phyloP scores from a whole-genome alignment of 2,329 filamentous ascomycete genomes.

The Penicillium aurantiogriseum region DNA sequence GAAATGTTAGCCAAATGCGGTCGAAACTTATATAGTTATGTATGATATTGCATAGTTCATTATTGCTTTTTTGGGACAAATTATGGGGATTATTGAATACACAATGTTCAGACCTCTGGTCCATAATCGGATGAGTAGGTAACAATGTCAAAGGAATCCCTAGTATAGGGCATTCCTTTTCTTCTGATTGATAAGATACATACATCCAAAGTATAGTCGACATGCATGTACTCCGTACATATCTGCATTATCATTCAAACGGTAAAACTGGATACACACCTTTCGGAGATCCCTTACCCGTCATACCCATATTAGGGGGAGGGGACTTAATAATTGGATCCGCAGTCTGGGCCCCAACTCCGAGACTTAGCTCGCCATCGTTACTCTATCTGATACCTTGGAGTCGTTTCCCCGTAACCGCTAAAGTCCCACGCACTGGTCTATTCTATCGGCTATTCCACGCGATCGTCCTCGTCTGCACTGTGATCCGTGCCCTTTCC shows the following conservation, averaged over 20 bases:
- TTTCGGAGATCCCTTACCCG: slow-evolving; percentile 20
- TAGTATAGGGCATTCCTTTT: too few species aligned
- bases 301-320: slow-evolving; percentile 13
- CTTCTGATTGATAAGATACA: neutral
- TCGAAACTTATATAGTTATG: neutral
- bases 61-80: neutral
- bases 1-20: neutral
- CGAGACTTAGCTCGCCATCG: slow-evolving; percentile 13
- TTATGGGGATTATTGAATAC: neutral
- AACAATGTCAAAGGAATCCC: too few species aligned
- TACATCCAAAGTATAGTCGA: neutral
- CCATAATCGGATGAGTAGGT: neutral
- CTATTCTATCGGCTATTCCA: slow-evolving; percentile 2
- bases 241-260: too few species aligned
- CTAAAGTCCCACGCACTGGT: slow-evolving; percentile 2
- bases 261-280: slow-evolving; percentile 17
- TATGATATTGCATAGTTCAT: neutral
- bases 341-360: slow-evolving; percentile 9
- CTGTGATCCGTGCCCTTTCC: slow-evolving; percentile 10
- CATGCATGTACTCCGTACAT: too few species aligned
- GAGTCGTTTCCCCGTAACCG: neutral
- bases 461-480: slow-evolving; percentile 1
- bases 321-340: neutral
- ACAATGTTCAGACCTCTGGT: neutral
- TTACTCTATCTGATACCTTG: slow-evolving; percentile 18